Evolutionary conservation across 202 grass and related monocot species (phyloP).

Genomic region (Saccharum hybrid): DNA sequence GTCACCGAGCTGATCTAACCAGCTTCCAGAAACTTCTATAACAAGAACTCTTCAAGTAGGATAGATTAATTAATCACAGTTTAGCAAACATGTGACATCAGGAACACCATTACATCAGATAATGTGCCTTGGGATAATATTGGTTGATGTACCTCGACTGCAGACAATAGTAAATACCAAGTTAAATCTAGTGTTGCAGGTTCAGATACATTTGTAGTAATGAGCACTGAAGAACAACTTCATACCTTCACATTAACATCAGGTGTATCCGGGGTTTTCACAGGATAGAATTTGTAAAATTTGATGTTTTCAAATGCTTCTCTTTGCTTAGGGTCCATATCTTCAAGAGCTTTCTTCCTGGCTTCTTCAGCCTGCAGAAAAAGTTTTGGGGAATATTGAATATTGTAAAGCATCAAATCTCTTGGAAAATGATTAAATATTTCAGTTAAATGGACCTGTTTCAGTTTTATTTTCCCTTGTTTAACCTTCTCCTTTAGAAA

Average conservation of each 20-base stretch:
- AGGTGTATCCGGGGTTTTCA: slow-evolving; percentile 61
- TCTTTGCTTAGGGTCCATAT: slow-evolving; percentile 76
- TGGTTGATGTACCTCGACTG: too few relatives aligned
- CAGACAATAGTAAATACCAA: too few relatives aligned
- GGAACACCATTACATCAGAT: too few relatives aligned
- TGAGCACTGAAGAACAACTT: too few relatives aligned
- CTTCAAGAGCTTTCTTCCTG: slow-evolving; percentile 81
- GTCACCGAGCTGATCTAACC: too few relatives aligned
- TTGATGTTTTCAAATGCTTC: slow-evolving; percentile 74
- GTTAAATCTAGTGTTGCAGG: too few relatives aligned
- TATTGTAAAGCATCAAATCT: slow-evolving; percentile 17
- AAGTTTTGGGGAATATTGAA: slow-evolving; percentile 26
- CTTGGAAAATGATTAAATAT: slow-evolving; percentile 6
- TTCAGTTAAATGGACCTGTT: slow-evolving; percentile 57
- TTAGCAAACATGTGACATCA: too few relatives aligned
- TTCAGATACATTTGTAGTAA: too few relatives aligned
- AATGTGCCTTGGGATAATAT: too few relatives aligned
- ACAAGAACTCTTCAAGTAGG: too few relatives aligned
- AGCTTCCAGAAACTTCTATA: too few relatives aligned
- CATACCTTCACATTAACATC: slow-evolving; percentile 7
- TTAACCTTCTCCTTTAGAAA: slow-evolving; percentile 84
- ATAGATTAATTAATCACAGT: too few relatives aligned
- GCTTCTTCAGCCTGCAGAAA: slow-evolving; percentile 75
- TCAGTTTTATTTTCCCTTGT: slow-evolving; percentile 65
- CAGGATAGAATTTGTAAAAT: slow-evolving; percentile 94